phyloP scores from a whole-genome alignment of 495 filamentous ascomycete species.

The Mycothermus thermophilus region DNA sequence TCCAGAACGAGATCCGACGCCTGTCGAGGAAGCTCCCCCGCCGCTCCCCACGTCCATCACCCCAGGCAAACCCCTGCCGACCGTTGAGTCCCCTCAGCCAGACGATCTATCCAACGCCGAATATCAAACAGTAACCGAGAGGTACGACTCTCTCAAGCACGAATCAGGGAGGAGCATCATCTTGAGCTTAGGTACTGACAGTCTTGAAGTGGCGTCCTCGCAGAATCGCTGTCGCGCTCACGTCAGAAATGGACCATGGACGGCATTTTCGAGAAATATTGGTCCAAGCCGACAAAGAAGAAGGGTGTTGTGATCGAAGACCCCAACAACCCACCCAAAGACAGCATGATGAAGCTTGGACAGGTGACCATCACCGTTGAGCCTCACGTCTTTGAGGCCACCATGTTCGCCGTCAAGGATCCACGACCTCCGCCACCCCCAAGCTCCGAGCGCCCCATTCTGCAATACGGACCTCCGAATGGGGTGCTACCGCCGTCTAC shows the following conservation, averaged over 20 bases:
- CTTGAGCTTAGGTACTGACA: conserved; percentile 1
- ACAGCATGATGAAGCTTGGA: conserved; percentile 76
- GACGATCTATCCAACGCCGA: conserved; percentile 48
- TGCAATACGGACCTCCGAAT: conserved; percentile 57
- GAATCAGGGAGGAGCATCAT: too few relatives aligned
- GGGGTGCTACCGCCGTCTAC: conserved; percentile 42
- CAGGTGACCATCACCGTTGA: conserved; percentile 70
- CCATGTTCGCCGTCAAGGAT: conserved; percentile 75
- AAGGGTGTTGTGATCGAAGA: conserved; percentile 58
- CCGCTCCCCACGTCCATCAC: conserved; percentile 45
- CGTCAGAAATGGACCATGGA: conserved; percentile 80
- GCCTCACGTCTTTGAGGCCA: conserved; percentile 81
- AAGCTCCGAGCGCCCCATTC: conserved; percentile 39
- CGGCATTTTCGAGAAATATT: conserved; percentile 83
- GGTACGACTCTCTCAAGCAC: conserved; percentile 33
- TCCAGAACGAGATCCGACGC: conserved; percentile 15
- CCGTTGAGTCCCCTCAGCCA: conserved; percentile 53
- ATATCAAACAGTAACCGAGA: conserved; percentile 74
- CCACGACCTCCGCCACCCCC: conserved; percentile 30
- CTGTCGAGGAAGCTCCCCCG: conserved; percentile 28
- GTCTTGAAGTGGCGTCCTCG: conserved; percentile 59
- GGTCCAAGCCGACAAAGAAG: conserved; percentile 76
- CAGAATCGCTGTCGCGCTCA: conserved; percentile 69
- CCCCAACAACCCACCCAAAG: conserved; percentile 64
- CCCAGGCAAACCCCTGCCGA: conserved; percentile 56